Conservation (phyloP, 352 stramenopile genomes). For the Globisporangium canariense region DNA sequence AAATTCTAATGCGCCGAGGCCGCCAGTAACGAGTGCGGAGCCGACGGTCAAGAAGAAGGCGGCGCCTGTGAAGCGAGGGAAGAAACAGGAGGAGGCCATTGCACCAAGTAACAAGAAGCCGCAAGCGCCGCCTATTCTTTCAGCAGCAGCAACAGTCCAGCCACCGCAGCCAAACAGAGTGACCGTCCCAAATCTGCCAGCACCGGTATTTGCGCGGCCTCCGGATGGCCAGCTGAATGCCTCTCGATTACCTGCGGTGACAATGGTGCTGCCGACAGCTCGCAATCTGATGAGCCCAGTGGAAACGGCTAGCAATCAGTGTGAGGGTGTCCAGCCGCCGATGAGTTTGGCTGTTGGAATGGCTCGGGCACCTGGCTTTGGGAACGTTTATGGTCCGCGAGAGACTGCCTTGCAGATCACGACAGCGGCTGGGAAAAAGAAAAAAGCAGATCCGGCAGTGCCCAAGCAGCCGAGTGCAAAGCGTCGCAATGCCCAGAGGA, state of each 20-base stretch:
- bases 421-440: not conserved
- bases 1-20: too few relatives aligned
- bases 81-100: not conserved
- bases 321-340: not conserved
- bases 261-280: not conserved
- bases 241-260: not conserved
- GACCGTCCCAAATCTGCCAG: not conserved
- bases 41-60: not conserved
- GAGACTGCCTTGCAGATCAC: not conserved
- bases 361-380: not conserved
- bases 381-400: not conserved
- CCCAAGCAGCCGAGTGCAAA: not conserved
- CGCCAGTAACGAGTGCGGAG: not conserved
- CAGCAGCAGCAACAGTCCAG: not conserved
- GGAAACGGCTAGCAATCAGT: not conserved
- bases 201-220: not conserved
- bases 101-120: not conserved
- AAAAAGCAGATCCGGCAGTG: too few relatives aligned
- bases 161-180: not conserved
- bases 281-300: constrained; percentile 3
- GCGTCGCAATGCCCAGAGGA: not conserved
- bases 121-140: not conserved
- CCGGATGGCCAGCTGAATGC: not conserved
- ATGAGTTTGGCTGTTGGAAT: not conserved
- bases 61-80: not conserved